phyloP scores from a whole-genome alignment of 805 yeast species.

The Saturnispora hagleri region DNA sequence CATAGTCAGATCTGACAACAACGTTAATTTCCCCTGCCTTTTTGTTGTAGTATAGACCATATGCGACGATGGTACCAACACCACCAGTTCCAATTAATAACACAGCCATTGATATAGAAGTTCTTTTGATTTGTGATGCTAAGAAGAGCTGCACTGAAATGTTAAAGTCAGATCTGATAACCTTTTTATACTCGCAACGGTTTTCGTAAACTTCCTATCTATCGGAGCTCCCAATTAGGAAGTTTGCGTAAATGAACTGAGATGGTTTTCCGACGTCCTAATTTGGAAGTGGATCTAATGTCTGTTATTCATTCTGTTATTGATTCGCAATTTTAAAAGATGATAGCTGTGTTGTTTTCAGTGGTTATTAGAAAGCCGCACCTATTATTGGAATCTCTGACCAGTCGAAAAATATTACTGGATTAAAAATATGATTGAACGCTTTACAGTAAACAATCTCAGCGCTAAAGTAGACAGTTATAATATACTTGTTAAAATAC shows the following conservation, averaged over 20 bases:
- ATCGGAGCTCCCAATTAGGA: constrained; percentile 2
- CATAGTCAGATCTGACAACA: constrained; percentile 50
- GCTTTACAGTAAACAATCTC: not conserved
- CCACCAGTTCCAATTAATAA: constrained; percentile 74
- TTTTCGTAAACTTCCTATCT: not conserved
- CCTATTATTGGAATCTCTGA: too few relatives aligned
- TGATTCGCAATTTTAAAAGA: not conserved
- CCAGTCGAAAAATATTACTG: too few relatives aligned
- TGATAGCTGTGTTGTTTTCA: not conserved
- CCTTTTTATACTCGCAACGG: not conserved
- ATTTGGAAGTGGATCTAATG: not conserved
- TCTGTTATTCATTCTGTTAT: not conserved
- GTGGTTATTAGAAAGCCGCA: not conserved
- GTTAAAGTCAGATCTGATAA: not conserved
- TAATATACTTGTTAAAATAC: not conserved
- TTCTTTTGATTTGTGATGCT: not conserved
- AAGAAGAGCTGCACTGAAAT: not conserved
- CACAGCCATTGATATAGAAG: constrained; percentile 1
- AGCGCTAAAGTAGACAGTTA: not conserved
- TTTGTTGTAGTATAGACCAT: constrained; percentile 41
- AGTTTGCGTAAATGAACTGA: not conserved
- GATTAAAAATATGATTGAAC: too few relatives aligned
- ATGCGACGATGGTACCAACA: constrained; percentile 69
- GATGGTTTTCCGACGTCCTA: not conserved
- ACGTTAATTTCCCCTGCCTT: constrained; percentile 44